Percentiles rank a stretch among this genome's conserved stretches.
Evolutionary conservation across 805 yeast genomes (phyloP).

Genomic region (Isabelozyma pseudorhagii): DNA sequence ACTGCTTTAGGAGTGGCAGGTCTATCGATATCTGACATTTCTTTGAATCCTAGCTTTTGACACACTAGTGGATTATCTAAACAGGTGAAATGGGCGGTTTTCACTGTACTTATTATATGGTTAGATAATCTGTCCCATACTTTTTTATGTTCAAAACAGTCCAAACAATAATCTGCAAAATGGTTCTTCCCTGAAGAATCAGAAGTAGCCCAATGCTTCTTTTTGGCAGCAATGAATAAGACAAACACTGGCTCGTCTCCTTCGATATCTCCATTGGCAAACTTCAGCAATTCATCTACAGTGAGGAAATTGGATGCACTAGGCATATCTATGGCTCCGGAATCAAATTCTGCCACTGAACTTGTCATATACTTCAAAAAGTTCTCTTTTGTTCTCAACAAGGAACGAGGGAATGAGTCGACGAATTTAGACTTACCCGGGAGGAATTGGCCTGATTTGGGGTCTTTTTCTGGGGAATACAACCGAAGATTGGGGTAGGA

Average conservation of each 20-base stretch:
- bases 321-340: constrained; percentile 34
- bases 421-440: constrained; percentile 28
- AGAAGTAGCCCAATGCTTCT: constrained; percentile 33
- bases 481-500: constrained; percentile 72
- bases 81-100: constrained; percentile 62
- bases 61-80: constrained; percentile 49
- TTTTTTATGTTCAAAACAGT: constrained; percentile 50
- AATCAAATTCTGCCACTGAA: constrained; percentile 46
- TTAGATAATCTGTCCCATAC: constrained; percentile 59
- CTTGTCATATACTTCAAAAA: constrained; percentile 53
- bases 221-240: constrained; percentile 63
- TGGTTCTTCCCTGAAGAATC: constrained; percentile 29
- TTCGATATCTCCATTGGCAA: constrained; percentile 48
- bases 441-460: constrained; percentile 17
- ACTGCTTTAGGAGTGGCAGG: constrained; percentile 38
- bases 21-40: constrained; percentile 17
- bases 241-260: constrained; percentile 49
- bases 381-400: constrained; percentile 45
- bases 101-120: constrained; percentile 35
- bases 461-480: constrained; percentile 54
- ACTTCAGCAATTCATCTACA: constrained; percentile 40
- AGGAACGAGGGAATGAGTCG: constrained; percentile 45
- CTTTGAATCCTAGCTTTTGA: constrained; percentile 43
- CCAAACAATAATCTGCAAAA: constrained; percentile 40
- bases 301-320: constrained; percentile 39